Base-by-base conservation (phyloP, 768 basidiomycete species). In the Russula emetica region DNA sequence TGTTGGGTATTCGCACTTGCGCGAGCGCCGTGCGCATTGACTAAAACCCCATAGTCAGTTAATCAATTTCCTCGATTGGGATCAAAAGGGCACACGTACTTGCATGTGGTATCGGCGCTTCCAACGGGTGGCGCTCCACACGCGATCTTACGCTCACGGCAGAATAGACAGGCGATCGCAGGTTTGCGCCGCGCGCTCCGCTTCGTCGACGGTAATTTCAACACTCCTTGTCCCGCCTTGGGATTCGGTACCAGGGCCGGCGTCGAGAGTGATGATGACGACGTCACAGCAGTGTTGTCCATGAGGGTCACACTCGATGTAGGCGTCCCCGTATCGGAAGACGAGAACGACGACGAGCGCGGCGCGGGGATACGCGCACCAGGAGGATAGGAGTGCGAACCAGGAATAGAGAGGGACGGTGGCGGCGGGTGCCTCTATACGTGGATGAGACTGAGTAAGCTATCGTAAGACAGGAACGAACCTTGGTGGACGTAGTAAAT, bases 81-180 rank as follows among this genome's bases (percentile, higher is more conserved):
- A 50, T 60, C 18, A 51, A 30, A 55, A 8, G 44, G 57, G 62
- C 3, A 32, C 30, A 67, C 68, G 34, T 50, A 69, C 68, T 69
- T 69, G 68, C 68, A 69, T 9, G 66, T 57, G 20, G 66, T 54
- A 53, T 69, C 62, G 11, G 66, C 58, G 56, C 62, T 64, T 50
- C 66, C 68, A 6, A 54, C 56, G 1, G 61, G 60, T 14, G 68
- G 68, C 59, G 66, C 62, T 20, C 66, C 75, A 63, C 78, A 79
- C 1, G 76, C 76, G 51, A 79, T 78, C 72, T 79, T 79, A 30
- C 78, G 74, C 61, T 77, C 76, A 22, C 77, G 69, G 62, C 78
- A 79, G 61, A 79, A 79, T 16, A 75, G 69, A 61, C 78, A 79
- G 8, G 77, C 77, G 26, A 77, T 67, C 34, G 72, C 66, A 30